Evolutionary conservation across 768 basidiomycete genomes (phyloP), one percentile per base, ranked within the genome.

Genomic region (Xanthoconium stramineum): DNA sequence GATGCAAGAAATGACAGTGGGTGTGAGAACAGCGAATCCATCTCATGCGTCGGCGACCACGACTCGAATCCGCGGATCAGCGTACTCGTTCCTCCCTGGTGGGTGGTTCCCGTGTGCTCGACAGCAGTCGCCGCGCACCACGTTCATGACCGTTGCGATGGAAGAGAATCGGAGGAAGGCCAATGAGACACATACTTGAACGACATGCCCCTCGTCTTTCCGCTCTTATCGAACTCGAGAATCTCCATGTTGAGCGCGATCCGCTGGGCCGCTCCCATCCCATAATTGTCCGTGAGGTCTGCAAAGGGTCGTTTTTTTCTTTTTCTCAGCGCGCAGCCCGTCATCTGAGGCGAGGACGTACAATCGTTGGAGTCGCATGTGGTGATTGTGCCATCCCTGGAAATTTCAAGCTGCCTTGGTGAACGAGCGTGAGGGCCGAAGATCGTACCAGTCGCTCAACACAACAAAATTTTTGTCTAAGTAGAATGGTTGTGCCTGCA

Each of bases 321-420:
- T 20, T 2, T 24, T 24, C 42, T 61, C 43, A 56, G 54, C 42
- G 24, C 13, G 20, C 15, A 39, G 20, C 29, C 3, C 3, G 3
- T 20, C 48, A 13, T 47, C 33, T 32, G 35, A 59, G n/a, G 35
- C n/a, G 32, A 1, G 36, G 10, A n/a, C 85, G 59, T 68, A 93
- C 89, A 94, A 65, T 97, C 94, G 71, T 98, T 98, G 8, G 91
- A 93, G 69, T 98, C 94, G 65, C 82, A 83, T 39, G 83, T 93
- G 4, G 94, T 96, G 74, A 98, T 96, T 14, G 94, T 98, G 64
- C 90, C 90, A 75, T 93, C 90, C 91, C 90, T 91, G 69, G 19
- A 57, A 53, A 29, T 30, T n/a, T 32, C 35, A 15, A 33, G 20
- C 57, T 29, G 44, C 36, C 33, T 20, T 24, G 42, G 51, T 17